Base-by-base conservation (phyloP, 2,329 filamentous ascomycete species). In the Nannizzia gypsea region DNA sequence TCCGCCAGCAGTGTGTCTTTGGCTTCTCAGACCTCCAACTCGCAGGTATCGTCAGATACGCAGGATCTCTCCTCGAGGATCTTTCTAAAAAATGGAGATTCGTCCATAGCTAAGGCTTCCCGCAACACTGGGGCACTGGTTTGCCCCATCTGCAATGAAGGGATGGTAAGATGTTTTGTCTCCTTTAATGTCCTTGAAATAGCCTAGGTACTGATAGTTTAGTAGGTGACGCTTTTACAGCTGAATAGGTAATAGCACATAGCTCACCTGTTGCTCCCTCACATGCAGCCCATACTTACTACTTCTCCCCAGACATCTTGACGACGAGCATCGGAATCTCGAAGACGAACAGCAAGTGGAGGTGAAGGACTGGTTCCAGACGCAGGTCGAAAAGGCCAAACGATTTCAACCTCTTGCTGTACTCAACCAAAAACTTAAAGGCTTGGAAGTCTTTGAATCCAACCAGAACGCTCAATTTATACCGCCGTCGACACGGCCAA, bases 71-170 rank as follows among this genome's bases (percentile, higher is more conserved):
- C 83, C 40, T 89, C 90, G 59, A 87, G 88, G 69, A 86, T 96
- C 67, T 90, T 87, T 59, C 76, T 93, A 57, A 82, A 82, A 46
- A 80, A 82, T 75, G 78, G 79, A 63, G 78, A 78, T 17, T 64
- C 64, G 8, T 64, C 63, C 44, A 74, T 78, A 67, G 77, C 77
- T 52, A 73, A 75, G 59, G 74, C 75, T 56, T 72, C 73, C 17
- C 72, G 72, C 56, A 80, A 80, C 64, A 79, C 76, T 56, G 80
- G 83, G 58, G 76, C 83, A 72, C 83, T 99, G 61, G 84, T 92
- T 59, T 99, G 93, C 72, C 93, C 93, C n/a, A 99, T 99, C 70
- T 99, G 93, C 74, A 90, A 86, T 67, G 95, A 97, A 76, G 91
- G 96, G 74, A 99, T 99, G 93, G 90, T 93, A 77, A 64, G 76